Conservation (phyloP, 2,329 filamentous ascomycete species). For the Aspergillus sp. region DNA sequence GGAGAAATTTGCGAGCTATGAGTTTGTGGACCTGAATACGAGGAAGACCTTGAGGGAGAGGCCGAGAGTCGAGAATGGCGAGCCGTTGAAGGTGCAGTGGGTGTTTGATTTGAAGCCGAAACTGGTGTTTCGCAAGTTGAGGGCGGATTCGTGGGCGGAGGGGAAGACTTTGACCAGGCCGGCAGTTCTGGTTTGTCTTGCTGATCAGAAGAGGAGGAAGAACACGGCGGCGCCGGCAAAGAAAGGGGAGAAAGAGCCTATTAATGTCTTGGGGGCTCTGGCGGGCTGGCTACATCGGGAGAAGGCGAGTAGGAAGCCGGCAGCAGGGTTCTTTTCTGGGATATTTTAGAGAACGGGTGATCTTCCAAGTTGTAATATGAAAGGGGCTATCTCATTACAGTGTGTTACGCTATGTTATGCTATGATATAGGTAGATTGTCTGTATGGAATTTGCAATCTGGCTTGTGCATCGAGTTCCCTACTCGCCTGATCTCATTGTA, state of each 20-base stretch:
- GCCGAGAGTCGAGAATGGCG: background rate
- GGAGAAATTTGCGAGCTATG: background rate
- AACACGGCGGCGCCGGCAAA: background rate
- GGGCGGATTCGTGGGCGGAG: conserved; percentile 5
- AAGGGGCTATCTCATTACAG: background rate
- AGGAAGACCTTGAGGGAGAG: background rate
- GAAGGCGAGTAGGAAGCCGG: background rate
- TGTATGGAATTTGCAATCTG: conserved; percentile 12
- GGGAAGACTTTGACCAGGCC: background rate
- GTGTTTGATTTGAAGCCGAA: conserved; percentile 6
- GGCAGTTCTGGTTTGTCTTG: background rate
- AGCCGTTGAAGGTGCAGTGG: background rate
- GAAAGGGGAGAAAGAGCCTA: background rate
- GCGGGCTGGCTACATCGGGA: background rate
- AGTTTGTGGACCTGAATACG: background rate
- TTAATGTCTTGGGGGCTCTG: background rate
- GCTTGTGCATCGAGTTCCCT: conserved; percentile 10
- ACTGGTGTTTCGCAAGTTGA: conserved; percentile 4
- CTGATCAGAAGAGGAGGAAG: background rate
- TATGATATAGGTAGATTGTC: conserved; percentile 4
- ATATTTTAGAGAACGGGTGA: background rate
- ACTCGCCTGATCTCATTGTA: conserved; percentile 8
- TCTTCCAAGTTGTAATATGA: background rate
- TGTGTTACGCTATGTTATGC: background rate
- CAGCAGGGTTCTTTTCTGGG: background rate